Evolutionary conservation across 768 basidiomycete genomes (phyloP).

Genomic region (Lentinula edodes): DNA sequence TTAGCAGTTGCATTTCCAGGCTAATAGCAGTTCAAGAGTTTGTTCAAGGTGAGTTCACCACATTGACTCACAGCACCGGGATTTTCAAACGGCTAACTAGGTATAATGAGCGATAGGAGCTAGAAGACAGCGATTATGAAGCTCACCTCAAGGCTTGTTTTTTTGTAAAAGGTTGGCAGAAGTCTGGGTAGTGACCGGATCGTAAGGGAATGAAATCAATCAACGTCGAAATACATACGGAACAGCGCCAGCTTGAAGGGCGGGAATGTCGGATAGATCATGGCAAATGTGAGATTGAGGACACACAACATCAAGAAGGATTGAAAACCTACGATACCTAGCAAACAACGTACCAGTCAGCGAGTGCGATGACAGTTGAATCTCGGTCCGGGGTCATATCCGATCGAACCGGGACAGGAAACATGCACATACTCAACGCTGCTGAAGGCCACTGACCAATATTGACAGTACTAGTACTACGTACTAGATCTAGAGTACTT

Average conservation of each 20-base stretch:
- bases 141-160: conserved; percentile 15
- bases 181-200: conserved; percentile 20
- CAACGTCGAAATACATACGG: conserved; percentile 5
- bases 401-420: too few relatives aligned
- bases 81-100: conserved; percentile 6
- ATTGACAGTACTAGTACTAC: too few relatives aligned
- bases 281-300: background rate
- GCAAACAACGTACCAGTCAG: conserved; percentile 23
- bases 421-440: too few relatives aligned
- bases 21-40: background rate
- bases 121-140: background rate
- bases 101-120: background rate
- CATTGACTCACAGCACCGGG: conserved; percentile 4
- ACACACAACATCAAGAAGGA: background rate
- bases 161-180: conserved; percentile 22
- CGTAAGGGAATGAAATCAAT: background rate
- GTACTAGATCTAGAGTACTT: too few relatives aligned
- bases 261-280: conserved; percentile 7
- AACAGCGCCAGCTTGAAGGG: background rate
- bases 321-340: conserved; percentile 3
- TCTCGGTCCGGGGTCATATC: too few relatives aligned
- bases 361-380: conserved; percentile 25
- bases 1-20: conserved; percentile 20
- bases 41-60: background rate
- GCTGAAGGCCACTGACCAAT: too few relatives aligned